Conservation (phyloP, 2,329 filamentous ascomycete species). For the Aspergillus pseudoviridinutans region DNA sequence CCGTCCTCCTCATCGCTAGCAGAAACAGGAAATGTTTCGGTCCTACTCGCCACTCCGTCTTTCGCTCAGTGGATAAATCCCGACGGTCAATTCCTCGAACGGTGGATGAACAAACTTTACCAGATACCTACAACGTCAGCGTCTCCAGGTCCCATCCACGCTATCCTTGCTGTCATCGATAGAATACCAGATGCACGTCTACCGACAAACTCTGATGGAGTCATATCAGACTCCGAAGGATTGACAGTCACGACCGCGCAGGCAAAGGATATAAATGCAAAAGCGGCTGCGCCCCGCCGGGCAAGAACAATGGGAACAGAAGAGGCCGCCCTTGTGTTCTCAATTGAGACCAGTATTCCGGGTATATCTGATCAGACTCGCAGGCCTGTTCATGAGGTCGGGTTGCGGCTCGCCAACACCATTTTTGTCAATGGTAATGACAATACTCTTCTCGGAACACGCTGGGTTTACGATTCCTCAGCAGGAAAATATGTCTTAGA, state of each 20-base stretch:
- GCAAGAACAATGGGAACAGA: slow-evolving; percentile 26
- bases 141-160: slow-evolving; percentile 16
- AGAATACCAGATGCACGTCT: slow-evolving; percentile 24
- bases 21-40: slow-evolving; percentile 20
- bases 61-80: slow-evolving; percentile 37
- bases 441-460: slow-evolving; percentile 35
- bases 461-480: slow-evolving; percentile 27
- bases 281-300: slow-evolving; percentile 23
- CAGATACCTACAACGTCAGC: slow-evolving; percentile 4
- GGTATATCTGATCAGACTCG: slow-evolving; percentile 1
- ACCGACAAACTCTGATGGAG: neutral
- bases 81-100: slow-evolving; percentile 26
- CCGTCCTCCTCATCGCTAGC: slow-evolving; percentile 11
- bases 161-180: slow-evolving; percentile 36
- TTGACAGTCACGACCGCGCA: slow-evolving; percentile 31
- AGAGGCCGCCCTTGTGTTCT: slow-evolving; percentile 32
- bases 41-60: slow-evolving; percentile 35
- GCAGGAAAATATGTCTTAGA: slow-evolving; percentile 21
- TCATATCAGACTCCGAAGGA: slow-evolving; percentile 28
- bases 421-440: slow-evolving; percentile 41
- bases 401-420: slow-evolving; percentile 40
- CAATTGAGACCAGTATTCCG: slow-evolving; percentile 12
- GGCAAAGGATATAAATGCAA: slow-evolving; percentile 25
- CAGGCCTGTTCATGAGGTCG: slow-evolving; percentile 27
- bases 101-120: slow-evolving; percentile 28